Evolutionary conservation across 108 stramenopile species (phyloP).

Genomic region (Chaetoceros tenuissimus): DNA sequence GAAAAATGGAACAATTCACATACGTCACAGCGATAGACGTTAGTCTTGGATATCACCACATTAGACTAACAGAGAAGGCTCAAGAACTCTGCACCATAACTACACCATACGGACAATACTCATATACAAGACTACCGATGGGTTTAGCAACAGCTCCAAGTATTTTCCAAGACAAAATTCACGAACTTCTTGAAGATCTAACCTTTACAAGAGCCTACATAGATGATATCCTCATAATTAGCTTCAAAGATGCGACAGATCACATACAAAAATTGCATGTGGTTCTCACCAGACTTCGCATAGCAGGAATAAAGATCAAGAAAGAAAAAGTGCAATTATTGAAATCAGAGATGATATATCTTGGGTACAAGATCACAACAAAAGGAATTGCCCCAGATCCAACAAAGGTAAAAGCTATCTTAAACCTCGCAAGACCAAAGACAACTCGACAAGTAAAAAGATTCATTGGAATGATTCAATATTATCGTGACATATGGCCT

Average conservation of each 20-base stretch:
- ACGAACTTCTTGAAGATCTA: constrained; percentile 12
- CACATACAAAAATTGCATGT: constrained; percentile 16
- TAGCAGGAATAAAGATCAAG: constrained; percentile 13
- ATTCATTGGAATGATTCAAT: constrained; percentile 26
- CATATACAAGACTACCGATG: constrained; percentile 19
- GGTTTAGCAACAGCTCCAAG: constrained; percentile 13
- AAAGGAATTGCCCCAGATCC: constrained; percentile 18
- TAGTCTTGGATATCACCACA: constrained; percentile 23
- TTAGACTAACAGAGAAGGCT: constrained; percentile 10
- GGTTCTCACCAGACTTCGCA: constrained; percentile 10
- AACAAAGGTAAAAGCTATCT: constrained; percentile 27
- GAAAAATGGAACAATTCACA: constrained; percentile 22
- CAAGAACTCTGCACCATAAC: constrained; percentile 19
- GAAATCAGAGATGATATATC: constrained; percentile 21
- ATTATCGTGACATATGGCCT: constrained; percentile 24
- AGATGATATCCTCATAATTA: constrained; percentile 17
- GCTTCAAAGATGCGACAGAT: constrained; percentile 11
- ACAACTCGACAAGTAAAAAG: constrained; percentile 11
- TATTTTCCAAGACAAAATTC: constrained; percentile 30
- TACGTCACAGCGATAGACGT: constrained; percentile 24
- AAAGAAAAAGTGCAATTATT: too few relatives aligned
- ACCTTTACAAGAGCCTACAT: constrained; percentile 17
- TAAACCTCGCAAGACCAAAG: constrained; percentile 7
- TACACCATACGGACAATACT: constrained; percentile 39
- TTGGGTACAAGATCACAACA: constrained; percentile 8